Percentiles rank a stretch among this genome's conserved stretches.
Evolutionary conservation across 2,329 filamentous ascomycete genomes (phyloP).

Genomic region (Fonsecaea nubica): DNA sequence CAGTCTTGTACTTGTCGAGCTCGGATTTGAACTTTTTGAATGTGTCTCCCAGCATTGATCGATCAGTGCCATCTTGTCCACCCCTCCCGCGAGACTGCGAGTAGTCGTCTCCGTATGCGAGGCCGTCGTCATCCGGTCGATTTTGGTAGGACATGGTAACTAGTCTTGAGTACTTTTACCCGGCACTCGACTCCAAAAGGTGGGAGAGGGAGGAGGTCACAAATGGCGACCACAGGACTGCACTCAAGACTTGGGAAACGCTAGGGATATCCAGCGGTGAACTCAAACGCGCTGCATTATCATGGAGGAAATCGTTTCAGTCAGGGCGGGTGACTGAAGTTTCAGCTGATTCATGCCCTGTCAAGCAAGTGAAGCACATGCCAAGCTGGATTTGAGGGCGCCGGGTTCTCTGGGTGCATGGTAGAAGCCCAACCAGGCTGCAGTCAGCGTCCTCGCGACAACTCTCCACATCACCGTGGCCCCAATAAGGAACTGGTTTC

Average conservation of each 20-base stretch:
- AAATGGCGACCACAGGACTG: neutral
- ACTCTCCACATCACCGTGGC: neutral
- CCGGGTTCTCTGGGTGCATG: neutral
- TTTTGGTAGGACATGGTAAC: conserved; percentile 21
- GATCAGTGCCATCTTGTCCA: conserved; percentile 50
- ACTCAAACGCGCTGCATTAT: neutral
- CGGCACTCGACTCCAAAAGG: neutral
- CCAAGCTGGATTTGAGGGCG: conserved; percentile 8
- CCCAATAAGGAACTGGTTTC: conserved; percentile 5
- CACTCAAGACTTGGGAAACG: conserved; percentile 2
- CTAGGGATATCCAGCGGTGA: neutral
- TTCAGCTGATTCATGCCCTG: conserved; percentile 23
- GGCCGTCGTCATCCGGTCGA: conserved; percentile 54
- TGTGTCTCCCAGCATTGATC: conserved; percentile 61
- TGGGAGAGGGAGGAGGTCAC: neutral
- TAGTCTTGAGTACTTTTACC: neutral
- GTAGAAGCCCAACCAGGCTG: conserved; percentile 2
- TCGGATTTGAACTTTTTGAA: conserved; percentile 55
- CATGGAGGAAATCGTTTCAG: conserved; percentile 13
- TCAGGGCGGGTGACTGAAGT: conserved; percentile 5
- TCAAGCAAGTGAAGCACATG: conserved; percentile 8
- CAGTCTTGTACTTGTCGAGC: conserved; percentile 42
- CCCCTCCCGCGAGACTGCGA: conserved; percentile 44
- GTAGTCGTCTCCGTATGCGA: conserved; percentile 63
- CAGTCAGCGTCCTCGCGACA: neutral